A percentile compares a stretch with the other conserved stretches of the same genome.
phyloP scores from a whole-genome alignment of 441 rosid species.

The Pelargonium fulgidum region DNA sequence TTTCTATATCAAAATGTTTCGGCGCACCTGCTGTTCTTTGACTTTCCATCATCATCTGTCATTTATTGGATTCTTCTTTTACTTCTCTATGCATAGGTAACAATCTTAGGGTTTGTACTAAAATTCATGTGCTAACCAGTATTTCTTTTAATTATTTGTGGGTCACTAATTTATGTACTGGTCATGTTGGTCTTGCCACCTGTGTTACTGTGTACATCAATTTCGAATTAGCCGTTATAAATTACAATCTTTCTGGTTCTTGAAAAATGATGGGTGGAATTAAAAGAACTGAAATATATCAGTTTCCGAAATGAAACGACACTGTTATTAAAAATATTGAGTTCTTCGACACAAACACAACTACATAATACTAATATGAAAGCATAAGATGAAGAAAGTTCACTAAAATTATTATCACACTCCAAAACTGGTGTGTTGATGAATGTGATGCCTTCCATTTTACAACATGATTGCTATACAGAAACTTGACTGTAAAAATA shows the following conservation, averaged over 20 bases:
- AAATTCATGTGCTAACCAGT: not conserved
- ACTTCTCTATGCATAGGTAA: not conserved
- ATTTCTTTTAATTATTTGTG: too few relatives aligned
- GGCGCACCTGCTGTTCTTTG: conserved; percentile 9
- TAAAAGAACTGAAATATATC: too few relatives aligned
- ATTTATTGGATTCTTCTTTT: not conserved
- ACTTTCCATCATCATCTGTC: not conserved
- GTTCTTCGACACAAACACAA: too few relatives aligned
- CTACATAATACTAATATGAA: not conserved
- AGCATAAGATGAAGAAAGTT: not conserved
- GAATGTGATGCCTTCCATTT: not conserved
- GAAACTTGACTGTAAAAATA: not conserved
- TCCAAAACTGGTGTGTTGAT: not conserved
- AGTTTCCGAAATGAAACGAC: too few relatives aligned
- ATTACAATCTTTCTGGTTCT: too few relatives aligned
- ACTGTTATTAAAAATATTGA: too few relatives aligned
- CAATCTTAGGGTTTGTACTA: not conserved
- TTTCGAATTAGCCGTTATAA: too few relatives aligned
- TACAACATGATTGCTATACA: not conserved
- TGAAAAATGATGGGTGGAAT: too few relatives aligned
- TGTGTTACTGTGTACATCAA: too few relatives aligned
- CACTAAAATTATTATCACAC: not conserved
- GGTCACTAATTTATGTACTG: not conserved
- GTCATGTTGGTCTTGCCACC: too few relatives aligned
- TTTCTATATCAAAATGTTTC: conserved; percentile 22